Conservation (phyloP, 768 basidiomycete genomes). For the Lactarius akahatsu region DNA sequence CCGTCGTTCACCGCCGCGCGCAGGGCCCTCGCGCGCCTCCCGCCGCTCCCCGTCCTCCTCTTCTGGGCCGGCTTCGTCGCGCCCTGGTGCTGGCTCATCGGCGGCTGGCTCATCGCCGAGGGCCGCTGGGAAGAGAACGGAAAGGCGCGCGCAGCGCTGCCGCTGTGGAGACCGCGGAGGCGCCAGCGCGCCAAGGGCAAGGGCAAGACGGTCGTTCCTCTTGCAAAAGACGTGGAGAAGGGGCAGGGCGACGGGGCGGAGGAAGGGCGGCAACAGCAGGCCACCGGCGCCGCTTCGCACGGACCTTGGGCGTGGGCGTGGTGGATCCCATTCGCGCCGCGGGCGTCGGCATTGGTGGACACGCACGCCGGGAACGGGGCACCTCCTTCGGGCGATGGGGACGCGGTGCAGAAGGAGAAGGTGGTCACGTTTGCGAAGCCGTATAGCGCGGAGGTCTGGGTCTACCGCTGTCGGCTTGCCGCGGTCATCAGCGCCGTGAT, state of each 20-base stretch:
- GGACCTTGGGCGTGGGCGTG: background rate
- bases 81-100: slow-evolving; percentile 74
- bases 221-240: slow-evolving; percentile 17
- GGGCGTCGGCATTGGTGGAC: background rate
- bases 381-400: slow-evolving; percentile 35
- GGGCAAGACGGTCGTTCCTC: slow-evolving; percentile 23
- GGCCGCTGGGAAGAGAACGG: slow-evolving; percentile 43
- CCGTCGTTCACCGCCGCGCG: slow-evolving; percentile 24
- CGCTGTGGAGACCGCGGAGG: slow-evolving; percentile 29
- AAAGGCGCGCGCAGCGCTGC: slow-evolving; percentile 42
- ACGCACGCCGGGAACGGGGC: background rate
- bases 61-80: slow-evolving; percentile 75
- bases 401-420: slow-evolving; percentile 33
- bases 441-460: slow-evolving; percentile 40
- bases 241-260: slow-evolving; percentile 17
- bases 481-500: slow-evolving; percentile 57
- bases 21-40: slow-evolving; percentile 13
- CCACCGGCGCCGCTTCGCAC: background rate
- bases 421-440: slow-evolving; percentile 22
- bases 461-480: slow-evolving; percentile 53
- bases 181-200: background rate
- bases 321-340: slow-evolving; percentile 2
- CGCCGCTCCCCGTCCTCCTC: slow-evolving; percentile 41
- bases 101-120: slow-evolving; percentile 59
- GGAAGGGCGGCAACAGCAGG: slow-evolving; percentile 22